Evolutionary conservation across 352 stramenopile species (phyloP).

Genomic region (Pythium oligandrum): DNA sequence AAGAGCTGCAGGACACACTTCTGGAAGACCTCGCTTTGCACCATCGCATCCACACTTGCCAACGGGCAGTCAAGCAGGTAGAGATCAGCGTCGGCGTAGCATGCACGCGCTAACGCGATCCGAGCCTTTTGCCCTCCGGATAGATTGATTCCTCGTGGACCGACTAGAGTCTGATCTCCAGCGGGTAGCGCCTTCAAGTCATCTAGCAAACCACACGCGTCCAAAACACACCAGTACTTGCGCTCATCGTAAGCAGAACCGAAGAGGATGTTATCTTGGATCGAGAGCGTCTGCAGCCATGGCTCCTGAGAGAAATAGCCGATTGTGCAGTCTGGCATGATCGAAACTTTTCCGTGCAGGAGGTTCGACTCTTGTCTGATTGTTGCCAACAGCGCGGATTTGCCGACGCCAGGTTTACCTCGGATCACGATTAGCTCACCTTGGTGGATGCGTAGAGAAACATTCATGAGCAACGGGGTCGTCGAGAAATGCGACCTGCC

Average conservation of each 20-base stretch:
- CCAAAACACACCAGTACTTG: constrained; percentile 25
- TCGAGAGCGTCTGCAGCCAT: constrained; percentile 8
- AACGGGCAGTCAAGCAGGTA: constrained; percentile 10
- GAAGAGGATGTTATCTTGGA: constrained; percentile 86
- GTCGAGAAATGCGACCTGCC: background rate
- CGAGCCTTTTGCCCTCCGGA: constrained; percentile 19
- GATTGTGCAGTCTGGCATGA: background rate
- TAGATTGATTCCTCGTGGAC: constrained; percentile 14
- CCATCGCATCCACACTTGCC: constrained; percentile 10
- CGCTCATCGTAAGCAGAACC: constrained; percentile 50
- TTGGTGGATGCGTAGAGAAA: background rate
- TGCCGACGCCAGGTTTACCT: background rate
- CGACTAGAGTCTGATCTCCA: constrained; percentile 22
- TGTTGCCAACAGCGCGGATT: constrained; percentile 5
- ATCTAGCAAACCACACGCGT: constrained; percentile 11
- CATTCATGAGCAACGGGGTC: background rate
- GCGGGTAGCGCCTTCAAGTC: constrained; percentile 15
- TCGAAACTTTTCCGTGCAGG: background rate
- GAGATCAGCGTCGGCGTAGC: constrained; percentile 16
- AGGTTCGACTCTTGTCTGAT: background rate
- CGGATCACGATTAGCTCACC: constrained; percentile 10
- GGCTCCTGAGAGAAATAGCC: background rate
- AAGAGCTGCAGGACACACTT: constrained; percentile 11
- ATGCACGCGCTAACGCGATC: constrained; percentile 16
- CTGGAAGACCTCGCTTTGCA: constrained; percentile 13